Evolutionary conservation across 345 rosid species (phyloP).

Genomic region (Rhodomyrtus tomentosa): DNA sequence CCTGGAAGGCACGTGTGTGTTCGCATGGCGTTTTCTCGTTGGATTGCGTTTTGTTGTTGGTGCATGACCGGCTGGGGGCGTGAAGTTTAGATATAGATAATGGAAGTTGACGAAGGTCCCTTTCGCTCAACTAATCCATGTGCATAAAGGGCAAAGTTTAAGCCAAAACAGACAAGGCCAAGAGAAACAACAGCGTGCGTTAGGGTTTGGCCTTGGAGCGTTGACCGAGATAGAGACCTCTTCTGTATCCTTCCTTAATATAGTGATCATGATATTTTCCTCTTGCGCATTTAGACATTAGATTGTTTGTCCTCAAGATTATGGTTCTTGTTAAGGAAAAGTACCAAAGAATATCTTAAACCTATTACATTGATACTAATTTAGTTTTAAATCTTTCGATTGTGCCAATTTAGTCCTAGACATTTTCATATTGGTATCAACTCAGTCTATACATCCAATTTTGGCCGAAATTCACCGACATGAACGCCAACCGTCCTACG

Average conservation of each 20-base stretch:
- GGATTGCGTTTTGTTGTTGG: not conserved
- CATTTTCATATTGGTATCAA: too few relatives aligned
- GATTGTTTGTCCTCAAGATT: not conserved
- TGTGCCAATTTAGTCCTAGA: too few relatives aligned
- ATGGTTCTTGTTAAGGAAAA: not conserved
- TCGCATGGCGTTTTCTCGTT: not conserved
- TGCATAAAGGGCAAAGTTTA: not conserved
- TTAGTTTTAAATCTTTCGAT: too few relatives aligned
- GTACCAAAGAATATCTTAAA: too few relatives aligned
- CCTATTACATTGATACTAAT: too few relatives aligned
- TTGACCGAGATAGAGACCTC: not conserved
- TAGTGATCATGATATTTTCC: not conserved
- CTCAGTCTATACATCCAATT: too few relatives aligned
- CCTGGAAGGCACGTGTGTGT: not conserved
- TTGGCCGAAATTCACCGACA: too few relatives aligned
- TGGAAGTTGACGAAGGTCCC: not conserved
- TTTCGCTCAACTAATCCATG: not conserved
- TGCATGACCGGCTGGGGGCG: not conserved
- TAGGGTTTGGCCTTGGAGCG: not conserved
- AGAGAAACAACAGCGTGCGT: not conserved
- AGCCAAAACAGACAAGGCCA: not conserved
- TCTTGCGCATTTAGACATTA: not conserved
- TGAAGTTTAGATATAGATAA: not conserved
- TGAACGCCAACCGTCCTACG: rapidly evolving
- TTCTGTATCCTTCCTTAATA: not conserved